Conservation (phyloP, 176 grass and related monocot genomes). For the Zoysia pacifica region DNA sequence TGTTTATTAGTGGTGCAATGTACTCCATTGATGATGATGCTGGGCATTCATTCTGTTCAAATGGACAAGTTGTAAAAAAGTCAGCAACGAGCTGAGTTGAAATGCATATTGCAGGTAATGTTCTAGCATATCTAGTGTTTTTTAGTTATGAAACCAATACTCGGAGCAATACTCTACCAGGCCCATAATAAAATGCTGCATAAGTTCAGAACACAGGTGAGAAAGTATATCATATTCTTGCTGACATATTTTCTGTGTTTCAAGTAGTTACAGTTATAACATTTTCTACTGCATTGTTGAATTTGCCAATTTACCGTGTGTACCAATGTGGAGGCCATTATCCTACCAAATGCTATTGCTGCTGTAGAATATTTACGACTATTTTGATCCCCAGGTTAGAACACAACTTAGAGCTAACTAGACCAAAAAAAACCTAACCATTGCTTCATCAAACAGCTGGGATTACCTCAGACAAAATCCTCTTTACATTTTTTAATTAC, state of each 20-base stretch:
- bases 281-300: not conserved
- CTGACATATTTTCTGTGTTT: not conserved
- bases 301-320: not conserved
- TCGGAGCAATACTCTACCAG: not conserved
- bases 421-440: conserved; percentile 20
- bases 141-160: conserved; percentile 21
- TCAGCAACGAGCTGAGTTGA: not conserved
- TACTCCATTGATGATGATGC: too few relatives aligned
- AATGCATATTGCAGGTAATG: conserved; percentile 15
- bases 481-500: conserved; percentile 27
- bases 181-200: conserved; percentile 22
- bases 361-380: conserved; percentile 24
- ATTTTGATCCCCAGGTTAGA: conserved; percentile 22
- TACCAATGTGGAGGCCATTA: conserved; percentile 8
- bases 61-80: not conserved
- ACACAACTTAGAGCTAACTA: not conserved
- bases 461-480: conserved; percentile 10
- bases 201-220: not conserved
- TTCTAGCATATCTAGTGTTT: not conserved
- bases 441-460: conserved; percentile 22
- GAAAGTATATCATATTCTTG: not conserved
- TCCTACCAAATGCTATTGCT: conserved; percentile 11
- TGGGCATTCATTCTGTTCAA: not conserved
- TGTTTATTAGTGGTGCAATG: conserved; percentile 7
- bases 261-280: not conserved